These are phyloP conservation scores for Trypanosoma avium DNA, from an alignment of 208 protist species.

Conservation along the genomic window DNA sequence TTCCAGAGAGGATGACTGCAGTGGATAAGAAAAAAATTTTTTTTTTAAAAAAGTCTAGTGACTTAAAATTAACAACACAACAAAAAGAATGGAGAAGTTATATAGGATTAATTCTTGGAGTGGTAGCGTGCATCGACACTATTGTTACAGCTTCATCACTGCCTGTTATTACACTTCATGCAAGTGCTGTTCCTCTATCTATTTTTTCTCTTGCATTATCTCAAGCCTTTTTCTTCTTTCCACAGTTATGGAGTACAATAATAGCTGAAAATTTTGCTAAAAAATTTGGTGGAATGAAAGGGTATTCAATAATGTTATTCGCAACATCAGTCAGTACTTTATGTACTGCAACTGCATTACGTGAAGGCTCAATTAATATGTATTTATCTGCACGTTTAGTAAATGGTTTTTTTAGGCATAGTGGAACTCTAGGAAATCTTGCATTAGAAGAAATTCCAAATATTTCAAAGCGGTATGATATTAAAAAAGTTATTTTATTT, in stretches of 20 bases:
- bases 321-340: conserved; percentile 33
- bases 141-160: conserved; percentile 7
- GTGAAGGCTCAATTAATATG: conserved; percentile 34
- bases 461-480: background rate
- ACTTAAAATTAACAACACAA: too few relatives aligned
- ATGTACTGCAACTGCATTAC: conserved; percentile 35
- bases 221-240: conserved; percentile 60
- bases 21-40: too few relatives aligned
- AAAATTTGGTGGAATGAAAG: conserved; percentile 23
- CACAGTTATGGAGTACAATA: conserved; percentile 51
- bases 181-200: conserved; percentile 12
- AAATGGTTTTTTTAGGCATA: conserved; percentile 60
- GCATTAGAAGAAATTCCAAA: conserved; percentile 8
- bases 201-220: conserved; percentile 15
- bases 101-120: background rate
- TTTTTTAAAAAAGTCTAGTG: too few relatives aligned
- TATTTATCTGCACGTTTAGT: conserved; percentile 53
- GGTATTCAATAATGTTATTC: conserved; percentile 38
- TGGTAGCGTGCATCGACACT: conserved; percentile 13
- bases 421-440: conserved; percentile 8
- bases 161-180: conserved; percentile 10
- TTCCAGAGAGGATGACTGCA: too few relatives aligned
- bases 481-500: background rate
- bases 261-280: conserved; percentile 40
- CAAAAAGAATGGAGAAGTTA: background rate